These are phyloP conservation scores for Paragyromitra xinjiangensis DNA, from an alignment of 495 filamentous ascomycete genomes.

Conservation along the genomic window DNA sequence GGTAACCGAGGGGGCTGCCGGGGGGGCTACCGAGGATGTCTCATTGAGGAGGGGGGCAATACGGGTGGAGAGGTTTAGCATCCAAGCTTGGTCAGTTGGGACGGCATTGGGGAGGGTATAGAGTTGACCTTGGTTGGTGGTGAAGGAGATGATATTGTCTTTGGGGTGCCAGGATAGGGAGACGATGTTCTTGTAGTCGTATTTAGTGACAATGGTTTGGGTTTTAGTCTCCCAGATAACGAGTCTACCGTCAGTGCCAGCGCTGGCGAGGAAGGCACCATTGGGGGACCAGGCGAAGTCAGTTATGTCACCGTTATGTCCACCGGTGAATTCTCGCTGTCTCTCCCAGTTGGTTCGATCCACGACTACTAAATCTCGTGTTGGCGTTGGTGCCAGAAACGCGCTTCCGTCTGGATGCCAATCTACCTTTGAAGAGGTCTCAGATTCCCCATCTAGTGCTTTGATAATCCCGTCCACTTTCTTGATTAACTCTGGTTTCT, in stretches of 20 bases:
- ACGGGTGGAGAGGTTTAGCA: constrained; percentile 69
- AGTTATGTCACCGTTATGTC: constrained; percentile 86
- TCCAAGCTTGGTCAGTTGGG: constrained; percentile 67
- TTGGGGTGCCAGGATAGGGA: constrained; percentile 90
- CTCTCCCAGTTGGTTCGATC: constrained; percentile 86
- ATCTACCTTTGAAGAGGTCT: constrained; percentile 75
- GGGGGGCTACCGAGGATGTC: background rate
- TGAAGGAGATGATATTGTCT: constrained; percentile 87
- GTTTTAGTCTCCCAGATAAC: constrained; percentile 89
- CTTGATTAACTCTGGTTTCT: constrained; percentile 79
- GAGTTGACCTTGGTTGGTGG: constrained; percentile 87
- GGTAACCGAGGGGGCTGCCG: background rate
- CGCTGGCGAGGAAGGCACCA: constrained; percentile 83
- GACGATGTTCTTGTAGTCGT: constrained; percentile 81
- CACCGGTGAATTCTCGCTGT: constrained; percentile 77
- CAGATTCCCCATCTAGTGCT: constrained; percentile 77
- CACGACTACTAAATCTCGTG: constrained; percentile 83
- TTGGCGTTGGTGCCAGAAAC: constrained; percentile 84
- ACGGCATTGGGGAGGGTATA: constrained; percentile 87
- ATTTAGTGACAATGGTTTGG: constrained; percentile 75
- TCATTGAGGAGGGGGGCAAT: constrained; percentile 73
- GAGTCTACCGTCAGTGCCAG: constrained; percentile 82
- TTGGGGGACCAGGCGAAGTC: constrained; percentile 93
- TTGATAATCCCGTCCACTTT: constrained; percentile 85
- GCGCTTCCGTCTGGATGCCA: constrained; percentile 97